A percentile compares a stretch with the other conserved stretches of the same genome.
phyloP scores from a whole-genome alignment of 306 rosid genomes.

The Quillaja saponaria region DNA sequence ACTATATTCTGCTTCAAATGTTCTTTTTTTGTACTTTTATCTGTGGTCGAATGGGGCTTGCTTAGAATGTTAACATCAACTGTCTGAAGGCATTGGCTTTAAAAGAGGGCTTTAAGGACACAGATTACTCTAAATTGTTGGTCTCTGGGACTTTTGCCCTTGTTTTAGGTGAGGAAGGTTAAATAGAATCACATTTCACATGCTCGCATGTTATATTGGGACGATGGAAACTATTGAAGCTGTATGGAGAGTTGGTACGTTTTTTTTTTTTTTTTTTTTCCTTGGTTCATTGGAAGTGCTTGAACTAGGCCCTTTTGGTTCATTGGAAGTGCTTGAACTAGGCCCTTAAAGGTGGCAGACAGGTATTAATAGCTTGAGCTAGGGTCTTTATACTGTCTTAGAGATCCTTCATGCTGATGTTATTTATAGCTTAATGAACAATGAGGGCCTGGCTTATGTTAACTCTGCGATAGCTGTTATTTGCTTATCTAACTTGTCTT shows the following conservation, averaged over 20 bases:
- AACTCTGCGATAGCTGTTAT: too few relatives aligned
- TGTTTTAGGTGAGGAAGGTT: conserved; percentile 36
- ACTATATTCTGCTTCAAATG: not conserved
- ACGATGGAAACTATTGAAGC: conserved; percentile 6
- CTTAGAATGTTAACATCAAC: not conserved
- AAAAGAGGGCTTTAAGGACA: not conserved
- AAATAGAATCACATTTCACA: conserved; percentile 22
- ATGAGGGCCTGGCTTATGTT: too few relatives aligned
- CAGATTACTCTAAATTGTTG: conserved; percentile 24
- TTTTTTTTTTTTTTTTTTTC: too few relatives aligned
- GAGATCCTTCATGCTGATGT: too few relatives aligned
- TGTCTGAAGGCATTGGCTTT: conserved; percentile 7
- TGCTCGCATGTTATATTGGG: conserved; percentile 23
- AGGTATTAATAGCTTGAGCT: too few relatives aligned
- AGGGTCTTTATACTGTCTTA: too few relatives aligned
- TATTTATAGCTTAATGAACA: too few relatives aligned
- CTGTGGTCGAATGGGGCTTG: conserved; percentile 15
- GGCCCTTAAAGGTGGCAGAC: too few relatives aligned
- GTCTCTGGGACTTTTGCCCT: conserved; percentile 26
- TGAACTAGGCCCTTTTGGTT: too few relatives aligned
- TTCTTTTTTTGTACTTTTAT: not conserved
- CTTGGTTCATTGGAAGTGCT: too few relatives aligned
- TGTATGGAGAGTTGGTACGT: conserved; percentile 20
- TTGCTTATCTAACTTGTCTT: too few relatives aligned
- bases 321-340: too few relatives aligned